Evolutionary conservation across 805 yeast species (phyloP), one percentile per base, ranked within the genome.

Genomic region (Pichia manshurica): DNA sequence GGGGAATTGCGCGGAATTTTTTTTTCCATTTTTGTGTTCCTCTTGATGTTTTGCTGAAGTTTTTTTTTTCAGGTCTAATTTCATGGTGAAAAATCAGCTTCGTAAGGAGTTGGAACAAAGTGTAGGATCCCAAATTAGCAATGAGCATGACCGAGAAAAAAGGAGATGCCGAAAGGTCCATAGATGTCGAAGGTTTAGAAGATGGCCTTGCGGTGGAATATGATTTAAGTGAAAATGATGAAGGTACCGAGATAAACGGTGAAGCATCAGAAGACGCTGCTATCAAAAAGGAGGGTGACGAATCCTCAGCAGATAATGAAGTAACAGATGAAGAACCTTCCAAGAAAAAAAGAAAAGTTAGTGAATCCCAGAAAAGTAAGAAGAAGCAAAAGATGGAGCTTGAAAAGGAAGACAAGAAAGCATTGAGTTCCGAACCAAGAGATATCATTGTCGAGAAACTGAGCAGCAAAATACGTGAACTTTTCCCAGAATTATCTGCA

Each of bases 111-210:
- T n/a, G n/a, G n/a, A n/a, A n/a, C n/a, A n/a, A n/a, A n/a, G n/a
- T n/a, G n/a, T n/a, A n/a, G n/a, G n/a, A n/a, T n/a, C n/a, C n/a
- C n/a, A 13, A 8, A 33, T 6, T n/a, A 33, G 20, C 36, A 33
- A 17, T 33, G 36, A n/a, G 36, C 16, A 33, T 33, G 8, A 33
- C 36, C 13, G 23, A 22, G 16, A 19, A 19, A 29, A 29, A 22
- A 20, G 28, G 13, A 33, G 16, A 15, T 22, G 22, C 29, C 16
- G 43, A 28, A 25, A 38, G 19, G 36, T 5, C 25, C 19, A 13
- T 47, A 50, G 62, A 46, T 12, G 84, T 75, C 15, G 96, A 88
- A 63, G 95, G 84, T 51, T 69, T 87, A 49, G 90, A 86, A 44
- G 95, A 87, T 60, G 91, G 88, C 2, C 68, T 87, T 43, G 84